Evolutionary conservation across 768 basidiomycete genomes (phyloP).

Genomic region (Pilatotrama ljubarskyi): DNA sequence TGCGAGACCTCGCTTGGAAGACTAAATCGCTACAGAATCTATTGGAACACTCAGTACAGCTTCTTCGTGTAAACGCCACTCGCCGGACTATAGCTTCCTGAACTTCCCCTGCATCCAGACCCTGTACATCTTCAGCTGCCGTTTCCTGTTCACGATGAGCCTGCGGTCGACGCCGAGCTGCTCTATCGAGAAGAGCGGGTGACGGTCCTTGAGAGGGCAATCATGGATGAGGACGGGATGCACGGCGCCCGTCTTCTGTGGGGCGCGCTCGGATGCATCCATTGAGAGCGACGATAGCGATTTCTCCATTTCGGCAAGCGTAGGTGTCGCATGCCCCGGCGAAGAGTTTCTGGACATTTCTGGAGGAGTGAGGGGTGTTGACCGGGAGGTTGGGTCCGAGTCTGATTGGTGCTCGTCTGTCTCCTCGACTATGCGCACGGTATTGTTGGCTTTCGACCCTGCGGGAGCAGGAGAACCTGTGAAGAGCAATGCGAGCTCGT

Average conservation of each 20-base stretch:
- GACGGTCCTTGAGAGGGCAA: conserved; percentile 28
- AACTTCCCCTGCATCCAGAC: conserved; percentile 94
- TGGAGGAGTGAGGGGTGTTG: background rate
- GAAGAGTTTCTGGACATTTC: background rate
- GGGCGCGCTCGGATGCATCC: background rate
- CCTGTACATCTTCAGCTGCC: conserved; percentile 95
- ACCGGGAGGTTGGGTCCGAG: background rate
- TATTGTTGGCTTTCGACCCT: conserved; percentile 1
- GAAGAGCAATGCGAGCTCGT: conserved; percentile 78
- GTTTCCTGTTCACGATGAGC: conserved; percentile 89
- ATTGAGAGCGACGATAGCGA: conserved; percentile 5
- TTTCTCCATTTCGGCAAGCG: background rate
- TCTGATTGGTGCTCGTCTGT: conserved; percentile 1
- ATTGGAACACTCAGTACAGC: background rate
- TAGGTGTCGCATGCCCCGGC: background rate
- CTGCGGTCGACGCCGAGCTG: conserved; percentile 90
- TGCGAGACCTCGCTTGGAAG: no score
- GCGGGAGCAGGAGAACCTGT: conserved; percentile 56
- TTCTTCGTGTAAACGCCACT: background rate
- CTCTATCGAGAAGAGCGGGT: conserved; percentile 74
- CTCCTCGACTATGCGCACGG: conserved; percentile 7
- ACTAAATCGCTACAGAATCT: no score
- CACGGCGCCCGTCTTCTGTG: conserved; percentile 7
- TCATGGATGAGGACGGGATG: conserved; percentile 1
- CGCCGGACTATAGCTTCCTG: conserved; percentile 41